These are phyloP conservation scores for Lathyrus sativus DNA, from an alignment of 306 rosid species.

Conservation along the genomic window DNA sequence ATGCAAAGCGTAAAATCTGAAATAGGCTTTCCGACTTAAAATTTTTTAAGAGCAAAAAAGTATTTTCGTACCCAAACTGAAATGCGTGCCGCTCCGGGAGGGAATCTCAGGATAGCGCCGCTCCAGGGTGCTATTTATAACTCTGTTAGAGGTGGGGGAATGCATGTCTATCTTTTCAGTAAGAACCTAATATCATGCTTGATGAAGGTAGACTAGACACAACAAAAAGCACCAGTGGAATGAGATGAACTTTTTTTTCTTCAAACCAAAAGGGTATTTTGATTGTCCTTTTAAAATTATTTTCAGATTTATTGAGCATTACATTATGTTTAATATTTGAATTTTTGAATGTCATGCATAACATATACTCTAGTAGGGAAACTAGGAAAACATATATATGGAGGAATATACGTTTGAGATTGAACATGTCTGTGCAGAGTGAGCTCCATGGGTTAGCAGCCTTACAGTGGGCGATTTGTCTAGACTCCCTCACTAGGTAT, in stretches of 20 bases:
- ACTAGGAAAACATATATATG: conserved; percentile 34
- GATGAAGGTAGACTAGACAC: conserved; percentile 7
- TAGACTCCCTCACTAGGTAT: conserved; percentile 83
- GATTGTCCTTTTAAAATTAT: conserved; percentile 1
- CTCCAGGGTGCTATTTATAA: no score
- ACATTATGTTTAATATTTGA: conserved; percentile 24
- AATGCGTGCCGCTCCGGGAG: no score
- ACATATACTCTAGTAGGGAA: conserved; percentile 31
- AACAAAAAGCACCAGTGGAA: conserved; percentile 5
- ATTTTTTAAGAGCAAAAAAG: no score
- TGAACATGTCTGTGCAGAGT: conserved; percentile 61
- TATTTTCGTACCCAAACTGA: no score
- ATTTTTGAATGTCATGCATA: conserved; percentile 30
- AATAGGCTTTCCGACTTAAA: no score
- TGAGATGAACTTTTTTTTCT: conserved; percentile 27
- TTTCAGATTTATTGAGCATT: conserved; percentile 15
- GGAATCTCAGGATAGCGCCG: no score
- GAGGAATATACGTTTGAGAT: conserved; percentile 42
- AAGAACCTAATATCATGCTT: conserved; percentile 10
- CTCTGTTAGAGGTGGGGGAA: background rate
- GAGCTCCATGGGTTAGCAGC: conserved; percentile 95
- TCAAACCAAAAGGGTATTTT: conserved; percentile 12
- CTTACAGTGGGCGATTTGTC: conserved; percentile 91
- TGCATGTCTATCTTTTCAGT: conserved; percentile 24
- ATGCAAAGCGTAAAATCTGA: no score